phyloP scores from a whole-genome alignment of 148 eudicot species.

The Chenopodium album region DNA sequence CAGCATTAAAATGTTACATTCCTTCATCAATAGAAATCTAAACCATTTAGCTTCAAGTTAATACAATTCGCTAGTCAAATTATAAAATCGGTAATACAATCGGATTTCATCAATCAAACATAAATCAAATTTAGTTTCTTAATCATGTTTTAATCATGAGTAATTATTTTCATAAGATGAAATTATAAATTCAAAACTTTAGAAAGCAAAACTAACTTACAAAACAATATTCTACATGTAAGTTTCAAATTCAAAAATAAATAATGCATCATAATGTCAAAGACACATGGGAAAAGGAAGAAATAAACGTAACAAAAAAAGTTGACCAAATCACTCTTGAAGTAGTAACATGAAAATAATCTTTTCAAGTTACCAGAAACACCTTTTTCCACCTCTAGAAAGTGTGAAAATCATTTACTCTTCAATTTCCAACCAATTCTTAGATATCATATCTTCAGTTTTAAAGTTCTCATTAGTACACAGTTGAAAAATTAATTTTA shows the following conservation, averaged over 20 bases:
- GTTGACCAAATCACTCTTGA: slow-evolving; percentile 33
- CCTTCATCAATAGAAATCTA: not conserved
- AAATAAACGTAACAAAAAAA: slow-evolving; percentile 23
- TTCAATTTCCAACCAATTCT: slow-evolving; percentile 25
- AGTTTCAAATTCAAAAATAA: slow-evolving; percentile 9
- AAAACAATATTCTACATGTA: too few species aligned
- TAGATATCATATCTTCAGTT: not conserved
- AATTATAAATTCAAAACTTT: too few species aligned
- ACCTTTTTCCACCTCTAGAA: slow-evolving; percentile 1
- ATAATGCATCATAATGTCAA: slow-evolving; percentile 10
- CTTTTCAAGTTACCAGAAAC: slow-evolving; percentile 1
- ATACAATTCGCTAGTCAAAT: too few species aligned
- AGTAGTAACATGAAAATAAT: slow-evolving; percentile 14
- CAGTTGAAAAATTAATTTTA: not conserved
- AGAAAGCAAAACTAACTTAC: too few species aligned
- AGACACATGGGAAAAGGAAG: slow-evolving; percentile 12
- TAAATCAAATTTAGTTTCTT: too few species aligned
- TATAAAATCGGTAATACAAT: too few species aligned
- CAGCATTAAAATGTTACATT: not conserved
- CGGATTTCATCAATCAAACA: too few species aligned
- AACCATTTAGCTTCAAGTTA: not conserved
- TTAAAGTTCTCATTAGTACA: slow-evolving; percentile 1
- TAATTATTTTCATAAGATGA: too few species aligned
- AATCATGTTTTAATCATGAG: too few species aligned
- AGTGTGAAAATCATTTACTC: slow-evolving; percentile 20